Evolutionary conservation across 306 rosid genomes (phyloP), one percentile per base, ranked within the genome.

Genomic region (Oemleria cerasiformis): DNA sequence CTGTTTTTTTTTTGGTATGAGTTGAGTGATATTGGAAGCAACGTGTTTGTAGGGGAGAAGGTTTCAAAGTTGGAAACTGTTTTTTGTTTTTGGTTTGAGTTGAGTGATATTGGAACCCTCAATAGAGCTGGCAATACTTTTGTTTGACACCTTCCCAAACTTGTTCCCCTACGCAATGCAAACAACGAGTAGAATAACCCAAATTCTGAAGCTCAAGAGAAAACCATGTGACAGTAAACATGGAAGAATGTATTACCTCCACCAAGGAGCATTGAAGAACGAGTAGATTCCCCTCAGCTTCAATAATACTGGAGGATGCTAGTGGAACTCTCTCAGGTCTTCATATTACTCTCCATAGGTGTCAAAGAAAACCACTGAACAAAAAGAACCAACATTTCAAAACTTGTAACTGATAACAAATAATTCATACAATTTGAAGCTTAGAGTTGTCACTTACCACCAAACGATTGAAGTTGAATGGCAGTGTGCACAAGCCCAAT

Each of bases 131-230:
- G 96, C 99, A 94, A 76, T 94, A 94, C 84, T 82, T 87, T 68
- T 91, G 99, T 80, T 88, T 92, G 74, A 94, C 95, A 80, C 92
- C 97, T 84, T 89, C 88, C 99, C 99, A 89, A 47, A 89, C 88
- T 75, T 89, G 68, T 49, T 85, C 91, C 62, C 88, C 95, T 82
- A 20, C 97, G 96, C 85, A 91, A 71, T 14, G 97, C 92, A 72
- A 91, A 86, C 59, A 94, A 81, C 68, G 96, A 8, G 99, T 88
- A 43, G 96, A 87, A 80, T 88, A 91, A 23, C 95, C 96, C 83
- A 94, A 73, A 73, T 75, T 91, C 89, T 93, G 91, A 9, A 93
- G 94, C 76, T 93, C 97, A 48, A 94, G 90, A 54, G 94, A 84
- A 84, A 68, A 91, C 98, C 79, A 89, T 73, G 60, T 91, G 77